Base-by-base conservation (phyloP, 179 eudicot species). In the Drosera spatulata region DNA sequence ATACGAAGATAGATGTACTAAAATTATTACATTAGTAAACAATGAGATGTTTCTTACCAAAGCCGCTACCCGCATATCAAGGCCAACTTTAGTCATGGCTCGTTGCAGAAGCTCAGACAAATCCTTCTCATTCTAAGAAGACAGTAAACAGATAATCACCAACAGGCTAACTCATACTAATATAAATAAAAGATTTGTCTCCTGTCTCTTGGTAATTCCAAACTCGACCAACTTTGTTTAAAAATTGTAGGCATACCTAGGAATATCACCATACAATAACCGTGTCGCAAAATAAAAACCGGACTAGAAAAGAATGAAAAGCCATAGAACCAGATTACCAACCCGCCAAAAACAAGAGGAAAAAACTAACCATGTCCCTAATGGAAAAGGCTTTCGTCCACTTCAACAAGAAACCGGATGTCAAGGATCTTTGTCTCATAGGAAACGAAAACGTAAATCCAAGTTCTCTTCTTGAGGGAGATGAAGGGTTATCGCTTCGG, bases 361-460 rank as follows among this genome's bases (percentile, higher is more conserved):
- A 22, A 22, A 22, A 22, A 82, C 89, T 73, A 60, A 93, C 99
- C 96, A 77, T 86, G 80, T 85, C 94, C 39, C 47, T 53, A 58
- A 93, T 79, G 45, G 84, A 64, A 75, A 90, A 94, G 43, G 90
- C 96, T 70, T 94, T 94, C 4, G 97, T 85, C 97, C 96, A 94
- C 69, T 79, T 90, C 49, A 85, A 78, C 50, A 94, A 76, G 55
- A 71, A 70, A 55, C 99, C 99, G 0, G 99, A 85, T 5, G 80
- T 66, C 22, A 84, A 66, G 45, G 97, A 83, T 14, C 62, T 74
- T 69, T 94, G 97, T 67, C 79, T 94, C 68, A 90, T 84, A 15
- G 99, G 99, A 71, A 90, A 94, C 44, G 99, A 90, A 65, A 94
- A 94, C 61, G 99, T 85, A 62, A 90, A 82, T 12, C 97, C 97